Percentiles rank a stretch among this genome's conserved stretches.
Evolutionary conservation across 768 basidiomycete species (phyloP).

Genomic region (Pholiota conissans): DNA sequence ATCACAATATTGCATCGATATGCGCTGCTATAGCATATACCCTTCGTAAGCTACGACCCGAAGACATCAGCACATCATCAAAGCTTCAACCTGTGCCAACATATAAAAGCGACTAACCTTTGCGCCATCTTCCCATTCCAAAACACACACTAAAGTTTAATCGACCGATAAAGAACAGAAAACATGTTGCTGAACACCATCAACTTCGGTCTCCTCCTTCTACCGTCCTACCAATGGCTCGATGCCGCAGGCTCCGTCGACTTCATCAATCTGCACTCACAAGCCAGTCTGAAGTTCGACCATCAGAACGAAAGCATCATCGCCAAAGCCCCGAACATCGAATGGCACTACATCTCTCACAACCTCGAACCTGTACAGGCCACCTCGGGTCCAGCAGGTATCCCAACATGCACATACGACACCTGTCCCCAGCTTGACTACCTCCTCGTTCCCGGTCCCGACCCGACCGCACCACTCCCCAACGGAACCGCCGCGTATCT

Average conservation of each 20-base stretch:
- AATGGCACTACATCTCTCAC: constrained; percentile 25
- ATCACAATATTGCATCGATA: no score
- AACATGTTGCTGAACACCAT: background rate
- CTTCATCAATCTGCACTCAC: constrained; percentile 23
- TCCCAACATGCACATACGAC: constrained; percentile 21
- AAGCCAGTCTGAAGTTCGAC: background rate
- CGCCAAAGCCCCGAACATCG: constrained; percentile 20
- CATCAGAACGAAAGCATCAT: constrained; percentile 5
- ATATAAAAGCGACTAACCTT: no score
- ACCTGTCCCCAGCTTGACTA: constrained; percentile 23
- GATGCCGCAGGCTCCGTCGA: constrained; percentile 27
- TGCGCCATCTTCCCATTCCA: no score
- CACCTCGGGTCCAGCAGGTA: background rate
- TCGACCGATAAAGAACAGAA: no score
- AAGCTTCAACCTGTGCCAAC: no score
- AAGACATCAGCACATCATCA: no score
- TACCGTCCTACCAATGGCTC: constrained; percentile 24
- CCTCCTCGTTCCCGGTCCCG: constrained; percentile 25
- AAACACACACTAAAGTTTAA: no score
- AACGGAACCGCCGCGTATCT: constrained; percentile 18
- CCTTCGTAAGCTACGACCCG: no score
- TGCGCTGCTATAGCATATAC: no score
- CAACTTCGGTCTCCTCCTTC: constrained; percentile 22
- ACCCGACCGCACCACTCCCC: constrained; percentile 13
- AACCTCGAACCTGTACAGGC: constrained; percentile 20